Percentiles rank a stretch among this genome's conserved stretches.
These are phyloP conservation scores for Pseudohalonectria lignicola DNA, from an alignment of 2,329 filamentous ascomycete genomes.

Conservation along the genomic window DNA sequence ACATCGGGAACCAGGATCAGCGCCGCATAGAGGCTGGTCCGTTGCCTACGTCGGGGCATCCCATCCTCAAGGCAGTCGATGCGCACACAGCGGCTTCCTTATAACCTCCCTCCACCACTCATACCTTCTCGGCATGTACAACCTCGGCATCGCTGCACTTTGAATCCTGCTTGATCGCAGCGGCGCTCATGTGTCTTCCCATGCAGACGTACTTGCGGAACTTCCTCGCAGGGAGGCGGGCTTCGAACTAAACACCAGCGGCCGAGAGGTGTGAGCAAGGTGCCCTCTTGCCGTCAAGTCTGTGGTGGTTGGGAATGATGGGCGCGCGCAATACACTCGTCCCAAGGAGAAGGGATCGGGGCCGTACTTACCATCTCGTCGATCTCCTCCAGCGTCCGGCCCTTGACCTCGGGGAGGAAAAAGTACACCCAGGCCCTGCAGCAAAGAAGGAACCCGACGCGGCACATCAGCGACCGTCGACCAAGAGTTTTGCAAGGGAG, in stretches of 20 bases:
- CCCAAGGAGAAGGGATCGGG: no score
- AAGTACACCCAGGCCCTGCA: conserved; percentile 26
- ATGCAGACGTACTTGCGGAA: conserved; percentile 24
- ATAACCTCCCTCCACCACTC: no score
- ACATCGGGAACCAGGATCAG: no score
- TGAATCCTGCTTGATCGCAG: conserved; percentile 2
- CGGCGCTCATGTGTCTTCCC: conserved; percentile 4
- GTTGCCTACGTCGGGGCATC: no score
- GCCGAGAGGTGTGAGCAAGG: conserved; percentile 5
- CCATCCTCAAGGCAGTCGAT: no score
- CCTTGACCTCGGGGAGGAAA: conserved; percentile 42
- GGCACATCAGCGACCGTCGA: no score
- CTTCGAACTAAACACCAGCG: conserved; percentile 18
- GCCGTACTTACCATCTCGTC: conserved; percentile 35
- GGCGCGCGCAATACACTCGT: background rate
- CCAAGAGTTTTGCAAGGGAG: background rate
- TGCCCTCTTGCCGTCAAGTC: background rate
- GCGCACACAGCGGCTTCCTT: no score
- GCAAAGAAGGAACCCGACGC: background rate
- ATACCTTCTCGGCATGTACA: conserved; percentile 6
- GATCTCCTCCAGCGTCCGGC: conserved; percentile 39
- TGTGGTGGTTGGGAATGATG: background rate
- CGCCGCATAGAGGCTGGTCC: no score
- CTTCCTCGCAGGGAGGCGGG: conserved; percentile 25
- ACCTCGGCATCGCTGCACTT: conserved; percentile 3